Evolutionary conservation across 306 rosid species (phyloP).

Genomic region (Vigna angularis): DNA sequence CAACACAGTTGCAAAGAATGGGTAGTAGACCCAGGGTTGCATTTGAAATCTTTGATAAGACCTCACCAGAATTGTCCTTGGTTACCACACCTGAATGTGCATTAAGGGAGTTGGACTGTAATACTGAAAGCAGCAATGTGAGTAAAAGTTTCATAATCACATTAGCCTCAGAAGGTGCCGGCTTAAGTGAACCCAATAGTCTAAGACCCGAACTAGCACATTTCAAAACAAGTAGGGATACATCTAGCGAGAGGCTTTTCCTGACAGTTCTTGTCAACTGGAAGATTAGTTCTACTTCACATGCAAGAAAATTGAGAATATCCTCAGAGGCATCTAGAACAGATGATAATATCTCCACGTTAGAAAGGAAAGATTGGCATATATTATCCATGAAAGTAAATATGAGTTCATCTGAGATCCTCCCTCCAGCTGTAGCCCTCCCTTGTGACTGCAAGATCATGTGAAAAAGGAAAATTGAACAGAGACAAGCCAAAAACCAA

Average conservation of each 20-base stretch:
- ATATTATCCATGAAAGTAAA: conserved; percentile 64
- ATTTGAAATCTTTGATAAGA: conserved; percentile 70
- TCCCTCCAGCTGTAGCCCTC: conserved; percentile 46
- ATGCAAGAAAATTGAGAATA: conserved; percentile 68
- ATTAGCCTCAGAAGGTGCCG: conserved; percentile 56
- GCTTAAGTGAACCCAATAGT: conserved; percentile 64
- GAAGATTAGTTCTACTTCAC: conserved; percentile 75
- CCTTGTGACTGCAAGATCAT: conserved; percentile 63
- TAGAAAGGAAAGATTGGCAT: conserved; percentile 67
- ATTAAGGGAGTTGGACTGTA: conserved; percentile 60
- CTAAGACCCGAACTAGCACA: conserved; percentile 75
- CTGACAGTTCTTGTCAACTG: conserved; percentile 62
- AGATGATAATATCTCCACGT: conserved; percentile 67
- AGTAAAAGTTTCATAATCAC: conserved; percentile 64
- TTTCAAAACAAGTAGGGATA: conserved; percentile 64
- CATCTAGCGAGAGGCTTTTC: conserved; percentile 55
- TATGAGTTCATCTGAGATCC: conserved; percentile 57
- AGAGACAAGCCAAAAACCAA: conserved; percentile 22
- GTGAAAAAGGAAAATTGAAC: conserved; percentile 37
- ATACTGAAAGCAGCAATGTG: conserved; percentile 71
- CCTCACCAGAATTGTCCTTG: conserved; percentile 55
- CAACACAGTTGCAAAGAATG: conserved; percentile 73
- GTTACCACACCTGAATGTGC: conserved; percentile 50
- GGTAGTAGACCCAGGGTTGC: conserved; percentile 77
- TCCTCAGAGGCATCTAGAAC: conserved; percentile 62